Base-by-base conservation (phyloP, 163 green algal species). In the Scenedesmus sp. region DNA sequence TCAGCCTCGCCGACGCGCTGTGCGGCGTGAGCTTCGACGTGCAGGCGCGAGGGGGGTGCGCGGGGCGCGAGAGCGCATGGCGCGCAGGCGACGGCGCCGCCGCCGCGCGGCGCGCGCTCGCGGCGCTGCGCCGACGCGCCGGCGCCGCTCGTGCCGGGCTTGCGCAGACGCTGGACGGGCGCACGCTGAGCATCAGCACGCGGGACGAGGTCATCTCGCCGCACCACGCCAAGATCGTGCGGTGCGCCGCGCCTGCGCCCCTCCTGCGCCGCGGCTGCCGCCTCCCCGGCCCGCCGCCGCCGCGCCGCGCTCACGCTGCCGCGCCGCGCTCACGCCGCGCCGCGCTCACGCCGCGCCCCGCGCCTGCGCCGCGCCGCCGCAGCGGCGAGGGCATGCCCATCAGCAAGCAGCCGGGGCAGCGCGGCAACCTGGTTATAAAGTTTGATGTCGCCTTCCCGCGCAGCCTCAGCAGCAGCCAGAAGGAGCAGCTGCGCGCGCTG, bases 331-430 rank as follows among this genome's bases (percentile, higher is more conserved):
- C 39, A 47, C 10, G 7, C 39, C 7, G 6, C 10, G 39, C 39
- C 39, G 39, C 39, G 39, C 39, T 47, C 7, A 47, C 39, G 39
- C 39, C 39, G 39, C 39, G 6, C 7, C 39, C 39, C 39, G 39
- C 39, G 39, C 39, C 39, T 10, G 10, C 39, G 39, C 39, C 39
- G 7, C 26, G 48, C 48, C 11, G 13, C 17, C 73, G 31, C 80
- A 90, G 83, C 53, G 89, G 90, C 18, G 92, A 97, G 82, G 94
- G 94, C 81, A 97, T 97, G 94, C 92, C 92, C 22, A 89, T 94
- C 42, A 89, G 72, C 60, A 95, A 93, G 69, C 36, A 62, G 20
- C 87, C 87, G 0, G 91, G 93, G 6, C 65, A 28, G 0, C 89
- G 85, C 33, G 94, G 94, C 13, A 91, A 97, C 83, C 58, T 98